These are phyloP conservation scores for Gymnopilus junonius DNA, from an alignment of 768 basidiomycete species.

Conservation along the genomic window DNA sequence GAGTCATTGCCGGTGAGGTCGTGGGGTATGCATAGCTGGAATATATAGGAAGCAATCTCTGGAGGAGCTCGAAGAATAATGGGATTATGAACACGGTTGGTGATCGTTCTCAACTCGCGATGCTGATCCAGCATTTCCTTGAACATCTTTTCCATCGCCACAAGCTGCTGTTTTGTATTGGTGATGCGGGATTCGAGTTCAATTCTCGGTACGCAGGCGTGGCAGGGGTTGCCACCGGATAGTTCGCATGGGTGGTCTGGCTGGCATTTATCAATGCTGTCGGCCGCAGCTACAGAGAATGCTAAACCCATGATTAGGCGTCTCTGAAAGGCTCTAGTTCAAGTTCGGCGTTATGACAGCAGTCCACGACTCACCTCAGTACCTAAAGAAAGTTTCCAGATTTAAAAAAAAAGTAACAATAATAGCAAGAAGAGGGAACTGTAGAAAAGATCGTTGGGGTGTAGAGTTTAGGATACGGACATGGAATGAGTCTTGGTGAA, in stretches of 20 bases:
- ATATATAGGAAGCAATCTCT: background rate
- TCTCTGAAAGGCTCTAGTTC: too few species aligned
- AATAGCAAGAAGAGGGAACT: too few species aligned
- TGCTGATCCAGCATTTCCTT: background rate
- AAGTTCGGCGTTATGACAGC: too few species aligned
- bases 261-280: background rate
- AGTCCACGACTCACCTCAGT: too few species aligned
- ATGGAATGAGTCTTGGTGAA: too few species aligned
- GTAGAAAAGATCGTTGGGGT: too few species aligned
- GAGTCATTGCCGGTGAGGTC: background rate
- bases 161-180: background rate
- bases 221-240: background rate
- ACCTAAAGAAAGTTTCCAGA: too few species aligned
- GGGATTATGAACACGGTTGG: background rate
- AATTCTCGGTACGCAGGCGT: background rate
- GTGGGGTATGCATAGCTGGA: background rate
- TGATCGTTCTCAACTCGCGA: background rate
- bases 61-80: background rate
- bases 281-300: background rate
- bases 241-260: background rate
- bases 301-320: too few species aligned
- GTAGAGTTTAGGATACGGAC: too few species aligned
- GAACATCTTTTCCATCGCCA: background rate
- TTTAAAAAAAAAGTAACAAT: too few species aligned
- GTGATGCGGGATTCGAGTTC: background rate